These are phyloP conservation scores for Escallonia herrerae DNA, from an alignment of 129 eudicot genomes.

Conservation along the genomic window DNA sequence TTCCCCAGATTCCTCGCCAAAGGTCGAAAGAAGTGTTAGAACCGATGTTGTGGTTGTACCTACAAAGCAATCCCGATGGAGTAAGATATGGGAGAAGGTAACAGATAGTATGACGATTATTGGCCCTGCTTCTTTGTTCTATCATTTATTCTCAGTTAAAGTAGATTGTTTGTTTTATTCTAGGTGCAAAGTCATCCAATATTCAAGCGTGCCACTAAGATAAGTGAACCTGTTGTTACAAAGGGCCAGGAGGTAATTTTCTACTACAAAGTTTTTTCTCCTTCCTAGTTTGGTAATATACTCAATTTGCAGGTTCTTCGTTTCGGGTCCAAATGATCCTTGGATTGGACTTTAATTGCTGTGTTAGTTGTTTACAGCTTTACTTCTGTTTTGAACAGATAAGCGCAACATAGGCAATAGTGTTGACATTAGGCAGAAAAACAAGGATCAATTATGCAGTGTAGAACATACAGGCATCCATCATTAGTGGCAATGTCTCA, in stretches of 20 bases:
- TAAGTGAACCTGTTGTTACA: conserved; percentile 78
- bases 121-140: neutral
- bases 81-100: conserved; percentile 90
- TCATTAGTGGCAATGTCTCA: too few species aligned
- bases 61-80: conserved; percentile 62
- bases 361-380: neutral
- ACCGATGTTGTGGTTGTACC: conserved; percentile 76
- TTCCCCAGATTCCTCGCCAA: conserved; percentile 41
- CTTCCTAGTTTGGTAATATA: neutral
- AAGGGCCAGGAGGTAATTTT: conserved; percentile 86
- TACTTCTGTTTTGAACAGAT: neutral
- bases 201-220: conserved; percentile 64
- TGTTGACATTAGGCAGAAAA: too few species aligned
- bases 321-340: neutral
- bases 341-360: neutral
- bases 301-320: neutral
- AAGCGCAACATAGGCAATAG: too few species aligned
- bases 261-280: neutral
- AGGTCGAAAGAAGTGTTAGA: conserved; percentile 67
- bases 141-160: conserved; percentile 5
- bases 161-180: conserved; percentile 8
- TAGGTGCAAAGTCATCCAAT: conserved; percentile 82
- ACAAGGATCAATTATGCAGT: too few species aligned
- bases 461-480: too few species aligned
- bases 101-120: too few species aligned